Evolutionary conservation across 2,329 filamentous ascomycete genomes (phyloP).

Genomic region (Aspergillus arachidicola): DNA sequence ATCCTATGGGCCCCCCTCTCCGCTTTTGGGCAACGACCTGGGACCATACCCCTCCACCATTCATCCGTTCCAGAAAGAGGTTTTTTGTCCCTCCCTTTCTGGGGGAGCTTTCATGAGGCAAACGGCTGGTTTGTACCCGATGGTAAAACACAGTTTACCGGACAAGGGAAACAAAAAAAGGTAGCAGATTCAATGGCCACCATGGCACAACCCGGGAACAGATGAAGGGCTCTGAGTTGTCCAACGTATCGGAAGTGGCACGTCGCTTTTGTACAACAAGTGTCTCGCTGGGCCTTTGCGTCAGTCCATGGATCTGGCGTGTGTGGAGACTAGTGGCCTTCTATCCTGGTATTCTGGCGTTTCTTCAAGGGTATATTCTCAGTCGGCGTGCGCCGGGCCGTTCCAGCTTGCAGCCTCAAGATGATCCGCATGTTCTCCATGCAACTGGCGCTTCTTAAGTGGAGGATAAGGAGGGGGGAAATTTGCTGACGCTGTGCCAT

Average conservation of each 20-base stretch:
- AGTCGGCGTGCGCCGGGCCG: constrained; percentile 49
- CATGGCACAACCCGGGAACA: not conserved
- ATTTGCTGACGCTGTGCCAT: constrained; percentile 38
- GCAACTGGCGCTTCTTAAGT: constrained; percentile 33
- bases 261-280: constrained; percentile 27
- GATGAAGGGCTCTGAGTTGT: constrained; percentile 2
- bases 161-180: constrained; percentile 6
- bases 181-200: not conserved
- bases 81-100: constrained; percentile 8
- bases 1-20: constrained; percentile 26
- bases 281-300: constrained; percentile 17
- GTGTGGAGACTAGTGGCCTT: constrained; percentile 26
- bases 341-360: constrained; percentile 33
- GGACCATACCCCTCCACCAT: constrained; percentile 19
- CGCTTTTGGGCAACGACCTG: constrained; percentile 32
- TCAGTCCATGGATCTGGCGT: constrained; percentile 25
- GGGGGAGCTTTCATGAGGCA: constrained; percentile 23
- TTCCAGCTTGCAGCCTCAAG: constrained; percentile 50
- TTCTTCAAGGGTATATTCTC: constrained; percentile 41
- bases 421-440: constrained; percentile 45
- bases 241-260: constrained; percentile 9
- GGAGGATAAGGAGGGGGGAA: constrained; percentile 35
- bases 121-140: constrained; percentile 26
- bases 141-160: constrained; percentile 13
- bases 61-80: constrained; percentile 22